These are phyloP conservation scores for Pochonia chlamydosporia DNA, from an alignment of 2,329 filamentous ascomycete genomes.

Conservation along the genomic window DNA sequence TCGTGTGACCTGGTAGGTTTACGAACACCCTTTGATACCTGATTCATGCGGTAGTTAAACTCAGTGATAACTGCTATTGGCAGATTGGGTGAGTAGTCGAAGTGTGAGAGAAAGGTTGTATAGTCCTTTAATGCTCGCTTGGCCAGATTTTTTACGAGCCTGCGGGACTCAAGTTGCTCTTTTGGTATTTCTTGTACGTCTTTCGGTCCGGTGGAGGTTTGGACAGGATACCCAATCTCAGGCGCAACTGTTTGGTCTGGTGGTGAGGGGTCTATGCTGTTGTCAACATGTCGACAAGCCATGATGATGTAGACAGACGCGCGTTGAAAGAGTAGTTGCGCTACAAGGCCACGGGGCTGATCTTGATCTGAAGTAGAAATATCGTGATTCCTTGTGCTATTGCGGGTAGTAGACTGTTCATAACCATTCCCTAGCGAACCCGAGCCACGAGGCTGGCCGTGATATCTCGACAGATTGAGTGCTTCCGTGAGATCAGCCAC, in stretches of 20 bases:
- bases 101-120: conserved; percentile 61
- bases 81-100: conserved; percentile 73
- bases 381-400: conserved; percentile 12
- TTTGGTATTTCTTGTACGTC: conserved; percentile 8
- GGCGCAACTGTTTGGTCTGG: neutral
- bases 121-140: conserved; percentile 74
- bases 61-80: conserved; percentile 37
- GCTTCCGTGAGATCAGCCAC: conserved; percentile 65
- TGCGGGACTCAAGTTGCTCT: conserved; percentile 37
- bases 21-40: conserved; percentile 28
- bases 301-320: conserved; percentile 66
- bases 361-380: conserved; percentile 32
- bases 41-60: conserved; percentile 51
- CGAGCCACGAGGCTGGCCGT: conserved; percentile 45
- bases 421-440: conserved; percentile 32
- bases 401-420: neutral
- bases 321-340: conserved; percentile 71
- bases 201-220: conserved; percentile 9
- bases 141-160: conserved; percentile 65
- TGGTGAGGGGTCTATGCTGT: conserved; percentile 35
- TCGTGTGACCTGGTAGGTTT: conserved; percentile 30
- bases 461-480: conserved; percentile 47
- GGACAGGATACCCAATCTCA: neutral
- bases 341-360: conserved; percentile 69
- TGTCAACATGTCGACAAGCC: conserved; percentile 59